Evolutionary conservation across 2,329 filamentous ascomycete genomes (phyloP).

Genomic region (Fusarium decemcellulare): DNA sequence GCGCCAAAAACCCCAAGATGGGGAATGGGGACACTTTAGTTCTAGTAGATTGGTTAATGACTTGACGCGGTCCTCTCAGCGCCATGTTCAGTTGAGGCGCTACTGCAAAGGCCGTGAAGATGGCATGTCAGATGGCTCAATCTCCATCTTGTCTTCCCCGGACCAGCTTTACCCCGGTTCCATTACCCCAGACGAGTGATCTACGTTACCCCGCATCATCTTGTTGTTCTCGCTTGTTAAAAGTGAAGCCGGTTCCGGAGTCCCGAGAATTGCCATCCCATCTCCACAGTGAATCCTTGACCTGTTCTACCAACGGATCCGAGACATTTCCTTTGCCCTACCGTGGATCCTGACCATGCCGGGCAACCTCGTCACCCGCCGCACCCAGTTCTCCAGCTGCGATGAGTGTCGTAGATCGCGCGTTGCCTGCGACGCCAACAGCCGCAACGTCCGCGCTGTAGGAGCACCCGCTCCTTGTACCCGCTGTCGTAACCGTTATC

Average conservation of each 20-base stretch:
- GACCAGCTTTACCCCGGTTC: conserved; percentile 1
- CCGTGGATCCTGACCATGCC: conserved; percentile 28
- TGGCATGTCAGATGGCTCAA: no score
- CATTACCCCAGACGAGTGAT: conserved; percentile 36
- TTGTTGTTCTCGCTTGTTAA: background rate
- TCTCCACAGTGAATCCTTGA: conserved; percentile 16
- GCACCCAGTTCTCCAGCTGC: conserved; percentile 54
- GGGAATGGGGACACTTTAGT: background rate
- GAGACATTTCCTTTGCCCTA: conserved; percentile 1
- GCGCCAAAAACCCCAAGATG: background rate
- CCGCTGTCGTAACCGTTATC: conserved; percentile 59
- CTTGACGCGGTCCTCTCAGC: background rate
- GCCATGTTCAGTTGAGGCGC: background rate
- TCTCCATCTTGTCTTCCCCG: background rate
- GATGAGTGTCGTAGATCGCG: conserved; percentile 51
- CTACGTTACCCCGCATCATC: conserved; percentile 40
- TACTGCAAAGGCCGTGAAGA: background rate
- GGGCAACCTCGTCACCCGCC: conserved; percentile 40
- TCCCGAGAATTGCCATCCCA: background rate
- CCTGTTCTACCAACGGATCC: conserved; percentile 19
- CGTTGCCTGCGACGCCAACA: conserved; percentile 49
- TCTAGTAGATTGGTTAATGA: background rate
- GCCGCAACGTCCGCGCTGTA: conserved; percentile 62
- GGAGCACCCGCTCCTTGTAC: conserved; percentile 78
- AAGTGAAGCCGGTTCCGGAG: conserved; percentile 2